Evolutionary conservation across 176 grass and related monocot species (phyloP).

Genomic region (Luzula sylvatica): DNA sequence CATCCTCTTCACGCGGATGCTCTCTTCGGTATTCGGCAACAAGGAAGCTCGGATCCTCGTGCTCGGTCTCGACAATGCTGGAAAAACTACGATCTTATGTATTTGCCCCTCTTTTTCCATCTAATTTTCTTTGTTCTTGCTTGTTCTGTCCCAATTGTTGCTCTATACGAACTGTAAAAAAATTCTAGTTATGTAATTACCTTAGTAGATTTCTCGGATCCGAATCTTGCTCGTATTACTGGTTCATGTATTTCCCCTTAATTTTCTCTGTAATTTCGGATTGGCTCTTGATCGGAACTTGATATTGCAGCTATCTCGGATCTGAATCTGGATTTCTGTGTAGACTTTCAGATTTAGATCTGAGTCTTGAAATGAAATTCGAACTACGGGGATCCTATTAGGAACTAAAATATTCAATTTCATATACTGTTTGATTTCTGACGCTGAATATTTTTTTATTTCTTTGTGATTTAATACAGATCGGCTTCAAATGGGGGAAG

Average conservation of each 20-base stretch:
- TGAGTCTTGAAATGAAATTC: not conserved
- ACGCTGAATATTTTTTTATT: conserved; percentile 23
- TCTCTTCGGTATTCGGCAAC: conserved; percentile 89
- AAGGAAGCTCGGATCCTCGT: conserved; percentile 97
- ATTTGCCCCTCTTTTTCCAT: not conserved
- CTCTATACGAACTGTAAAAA: conserved; percentile 10
- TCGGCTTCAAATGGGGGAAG: conserved; percentile 97
- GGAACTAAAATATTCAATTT: not conserved
- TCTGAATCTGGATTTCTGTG: not conserved
- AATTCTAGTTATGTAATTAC: not conserved
- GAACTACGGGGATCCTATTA: too few relatives aligned
- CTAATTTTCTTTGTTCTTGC: not conserved
- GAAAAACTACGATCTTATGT: conserved; percentile 98
- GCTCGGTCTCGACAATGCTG: conserved; percentile 95
- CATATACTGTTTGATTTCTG: not conserved
- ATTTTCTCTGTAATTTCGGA: not conserved
- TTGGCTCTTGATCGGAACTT: not conserved
- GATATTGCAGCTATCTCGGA: not conserved
- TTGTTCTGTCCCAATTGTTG: conserved; percentile 8
- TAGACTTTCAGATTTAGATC: not conserved
- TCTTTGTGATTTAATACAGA: conserved; percentile 30
- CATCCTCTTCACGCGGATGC: conserved; percentile 98
- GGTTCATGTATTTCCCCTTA: not conserved
- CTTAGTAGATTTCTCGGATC: not conserved
- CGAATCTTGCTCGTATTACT: not conserved